Evolutionary conservation across 352 stramenopile genomes (phyloP).

Genomic region (Phytophthora pisi): DNA sequence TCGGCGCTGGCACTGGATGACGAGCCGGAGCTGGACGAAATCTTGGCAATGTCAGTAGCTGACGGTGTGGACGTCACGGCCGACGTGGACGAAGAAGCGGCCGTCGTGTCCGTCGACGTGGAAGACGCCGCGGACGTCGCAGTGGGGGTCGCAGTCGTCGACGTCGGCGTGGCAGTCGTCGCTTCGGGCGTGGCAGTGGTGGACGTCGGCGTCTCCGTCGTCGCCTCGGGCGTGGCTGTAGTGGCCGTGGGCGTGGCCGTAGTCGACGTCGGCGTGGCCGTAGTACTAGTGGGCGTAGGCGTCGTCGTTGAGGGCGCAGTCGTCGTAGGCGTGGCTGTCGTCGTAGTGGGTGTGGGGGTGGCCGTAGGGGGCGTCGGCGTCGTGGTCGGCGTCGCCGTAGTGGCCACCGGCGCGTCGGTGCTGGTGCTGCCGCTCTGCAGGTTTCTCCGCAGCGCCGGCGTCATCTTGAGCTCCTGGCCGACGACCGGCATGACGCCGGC

Average conservation of each 20-base stretch:
- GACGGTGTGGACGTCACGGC: slow-evolving; percentile 20
- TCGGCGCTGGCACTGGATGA: slow-evolving; percentile 26
- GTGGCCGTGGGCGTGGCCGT: not conserved
- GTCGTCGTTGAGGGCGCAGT: slow-evolving; percentile 20
- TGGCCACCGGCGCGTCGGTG: slow-evolving; percentile 9
- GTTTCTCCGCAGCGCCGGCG: slow-evolving; percentile 25
- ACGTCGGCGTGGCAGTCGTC: slow-evolving; percentile 21
- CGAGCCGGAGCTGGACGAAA: slow-evolving; percentile 26
- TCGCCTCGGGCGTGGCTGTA: not conserved
- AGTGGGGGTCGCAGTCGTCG: slow-evolving; percentile 17
- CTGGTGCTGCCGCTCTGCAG: slow-evolving; percentile 29
- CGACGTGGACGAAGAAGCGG: slow-evolving; percentile 14
- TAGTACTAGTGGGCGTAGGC: slow-evolving; percentile 1
- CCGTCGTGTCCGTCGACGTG: slow-evolving; percentile 31
- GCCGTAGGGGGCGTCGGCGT: not conserved
- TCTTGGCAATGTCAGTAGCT: slow-evolving; percentile 11
- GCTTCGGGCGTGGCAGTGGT: slow-evolving; percentile 10
- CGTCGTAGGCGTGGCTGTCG: not conserved
- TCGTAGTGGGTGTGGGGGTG: not conserved
- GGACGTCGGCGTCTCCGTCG: slow-evolving; percentile 8
- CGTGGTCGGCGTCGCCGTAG: slow-evolving; percentile 8
- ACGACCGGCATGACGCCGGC: slow-evolving; percentile 21
- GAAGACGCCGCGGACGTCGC: slow-evolving; percentile 23
- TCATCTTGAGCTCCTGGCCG: slow-evolving; percentile 22
- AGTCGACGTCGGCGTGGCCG: not conserved